Conservation (phyloP, 805 yeast species). For the Metschnikowia gelsemii region DNA sequence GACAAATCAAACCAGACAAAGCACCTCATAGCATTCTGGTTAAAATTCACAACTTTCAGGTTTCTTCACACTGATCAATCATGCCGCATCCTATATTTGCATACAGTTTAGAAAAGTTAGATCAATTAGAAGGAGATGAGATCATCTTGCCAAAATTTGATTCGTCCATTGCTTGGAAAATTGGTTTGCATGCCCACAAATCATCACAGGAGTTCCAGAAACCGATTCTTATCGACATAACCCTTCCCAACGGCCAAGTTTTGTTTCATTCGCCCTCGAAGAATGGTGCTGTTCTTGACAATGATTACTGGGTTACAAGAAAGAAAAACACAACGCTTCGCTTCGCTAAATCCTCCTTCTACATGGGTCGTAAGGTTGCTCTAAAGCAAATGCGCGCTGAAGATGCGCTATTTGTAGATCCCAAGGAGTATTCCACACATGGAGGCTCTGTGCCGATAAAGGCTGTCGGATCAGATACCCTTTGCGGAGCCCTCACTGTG, state of each 20-base stretch:
- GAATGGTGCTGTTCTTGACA: constrained; percentile 44
- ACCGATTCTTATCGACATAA: constrained; percentile 48
- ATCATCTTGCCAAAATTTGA: constrained; percentile 28
- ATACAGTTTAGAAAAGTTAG: constrained; percentile 10
- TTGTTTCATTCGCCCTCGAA: constrained; percentile 45
- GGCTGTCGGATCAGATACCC: constrained; percentile 32
- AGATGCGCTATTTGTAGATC: constrained; percentile 38
- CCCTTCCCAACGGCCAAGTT: constrained; percentile 45
- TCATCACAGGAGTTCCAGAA: constrained; percentile 30
- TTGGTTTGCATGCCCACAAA: constrained; percentile 44
- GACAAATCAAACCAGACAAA: no score
- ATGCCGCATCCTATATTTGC: constrained; percentile 12
- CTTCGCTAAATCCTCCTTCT: constrained; percentile 48
- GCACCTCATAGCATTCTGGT: no score
- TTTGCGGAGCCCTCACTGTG: constrained; percentile 51
- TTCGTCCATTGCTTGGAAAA: constrained; percentile 43
- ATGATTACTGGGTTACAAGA: constrained; percentile 53
- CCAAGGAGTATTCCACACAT: constrained; percentile 48
- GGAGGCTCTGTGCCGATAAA: constrained; percentile 59
- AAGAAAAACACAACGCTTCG: constrained; percentile 50
- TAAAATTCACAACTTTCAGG: no score
- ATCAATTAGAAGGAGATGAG: constrained; percentile 16
- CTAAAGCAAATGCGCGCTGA: constrained; percentile 32
- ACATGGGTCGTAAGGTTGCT: constrained; percentile 45
- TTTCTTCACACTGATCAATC: no score